Evolutionary conservation across 2,329 filamentous ascomycete genomes (phyloP).

Genomic region (Aureobasidium leucospermi): DNA sequence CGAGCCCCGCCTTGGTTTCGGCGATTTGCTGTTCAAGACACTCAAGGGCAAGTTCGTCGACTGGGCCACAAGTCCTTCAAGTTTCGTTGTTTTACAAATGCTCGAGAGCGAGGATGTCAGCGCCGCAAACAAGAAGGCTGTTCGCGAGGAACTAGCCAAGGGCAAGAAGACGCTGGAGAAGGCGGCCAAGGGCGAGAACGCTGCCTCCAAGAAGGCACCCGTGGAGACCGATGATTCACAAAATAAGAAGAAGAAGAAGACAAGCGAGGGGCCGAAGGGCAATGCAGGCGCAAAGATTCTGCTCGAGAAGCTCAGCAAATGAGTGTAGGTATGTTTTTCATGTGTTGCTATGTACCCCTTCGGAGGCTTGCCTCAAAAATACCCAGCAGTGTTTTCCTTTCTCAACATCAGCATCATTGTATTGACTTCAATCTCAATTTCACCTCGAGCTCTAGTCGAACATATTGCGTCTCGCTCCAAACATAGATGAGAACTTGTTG

Average conservation of each 20-base stretch:
- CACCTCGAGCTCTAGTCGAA: too few relatives aligned
- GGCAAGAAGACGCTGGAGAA: conserved; percentile 63
- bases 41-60: conserved; percentile 67
- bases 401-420: background rate
- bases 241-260: conserved; percentile 30
- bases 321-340: background rate
- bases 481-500: too few relatives aligned
- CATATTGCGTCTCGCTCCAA: too few relatives aligned
- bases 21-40: conserved; percentile 69
- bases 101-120: conserved; percentile 59
- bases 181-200: conserved; percentile 47
- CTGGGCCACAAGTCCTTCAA: conserved; percentile 82
- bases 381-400: conserved; percentile 2
- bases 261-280: conserved; percentile 24
- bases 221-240: conserved; percentile 18
- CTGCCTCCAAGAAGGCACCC: conserved; percentile 36
- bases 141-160: conserved; percentile 64
- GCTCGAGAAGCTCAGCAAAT: conserved; percentile 31
- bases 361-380: background rate
- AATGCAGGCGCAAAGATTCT: conserved; percentile 43
- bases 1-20: conserved; percentile 73
- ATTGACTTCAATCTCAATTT: background rate
- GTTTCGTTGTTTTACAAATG: conserved; percentile 77
- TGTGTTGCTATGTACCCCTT: background rate
- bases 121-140: conserved; percentile 59